Evolutionary conservation across 108 stramenopile species (phyloP).

Genomic region (Epipyxis sp.): DNA sequence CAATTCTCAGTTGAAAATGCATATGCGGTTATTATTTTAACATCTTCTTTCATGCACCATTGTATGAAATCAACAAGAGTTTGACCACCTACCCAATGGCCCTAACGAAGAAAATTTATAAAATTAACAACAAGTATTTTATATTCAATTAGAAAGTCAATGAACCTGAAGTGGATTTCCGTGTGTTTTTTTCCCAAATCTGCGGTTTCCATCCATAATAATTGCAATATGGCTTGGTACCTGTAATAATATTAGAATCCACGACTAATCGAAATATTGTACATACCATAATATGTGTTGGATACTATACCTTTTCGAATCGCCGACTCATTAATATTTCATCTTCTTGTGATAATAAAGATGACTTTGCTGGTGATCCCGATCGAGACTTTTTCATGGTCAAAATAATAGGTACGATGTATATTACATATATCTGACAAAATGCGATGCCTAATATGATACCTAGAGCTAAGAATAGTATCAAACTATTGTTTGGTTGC

Average conservation of each 20-base stretch:
- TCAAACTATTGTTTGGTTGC: too few species aligned
- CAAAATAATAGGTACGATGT: too few species aligned
- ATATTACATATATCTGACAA: too few species aligned
- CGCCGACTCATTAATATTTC: too few species aligned
- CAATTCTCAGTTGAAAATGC: constrained; percentile 99
- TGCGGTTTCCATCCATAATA: constrained; percentile 99
- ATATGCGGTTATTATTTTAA: constrained; percentile 79
- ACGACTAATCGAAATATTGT: too few species aligned
- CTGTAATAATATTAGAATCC: constrained; percentile 1
- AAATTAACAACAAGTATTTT: constrained; percentile 28
- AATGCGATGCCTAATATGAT: too few species aligned
- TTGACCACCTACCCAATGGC: constrained; percentile 86
- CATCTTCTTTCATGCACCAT: constrained; percentile 82
- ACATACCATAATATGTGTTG: too few species aligned
- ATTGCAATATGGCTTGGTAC: constrained; percentile 62
- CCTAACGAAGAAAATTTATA: constrained; percentile 35
- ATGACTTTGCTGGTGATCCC: too few species aligned
- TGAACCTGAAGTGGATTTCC: constrained; percentile 58
- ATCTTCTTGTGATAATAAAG: too few species aligned
- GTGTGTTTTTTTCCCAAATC: constrained; percentile 74
- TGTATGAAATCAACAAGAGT: constrained; percentile 78
- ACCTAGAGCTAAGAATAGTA: too few species aligned
- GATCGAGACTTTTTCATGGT: too few species aligned
- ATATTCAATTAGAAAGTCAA: not conserved
- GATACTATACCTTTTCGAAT: too few species aligned